These are phyloP conservation scores for Scedosporium minutisporum DNA, from an alignment of 2,329 filamentous ascomycete species.

Conservation along the genomic window DNA sequence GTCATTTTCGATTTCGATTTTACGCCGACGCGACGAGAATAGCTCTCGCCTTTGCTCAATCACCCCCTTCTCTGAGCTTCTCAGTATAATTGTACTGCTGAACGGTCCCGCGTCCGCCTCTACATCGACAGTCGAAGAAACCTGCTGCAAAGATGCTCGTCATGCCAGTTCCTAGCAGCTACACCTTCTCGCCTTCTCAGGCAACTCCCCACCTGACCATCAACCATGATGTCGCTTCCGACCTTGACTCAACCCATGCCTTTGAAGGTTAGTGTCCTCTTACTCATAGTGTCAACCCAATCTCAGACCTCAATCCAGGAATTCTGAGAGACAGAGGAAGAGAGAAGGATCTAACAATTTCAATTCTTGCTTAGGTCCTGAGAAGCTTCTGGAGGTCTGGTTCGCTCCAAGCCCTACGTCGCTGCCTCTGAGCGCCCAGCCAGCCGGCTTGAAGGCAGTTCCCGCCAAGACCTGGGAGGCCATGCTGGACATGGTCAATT, in stretches of 20 bases:
- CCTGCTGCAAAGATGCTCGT: slow-evolving; percentile 55
- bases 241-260: slow-evolving; percentile 89
- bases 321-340: not conserved
- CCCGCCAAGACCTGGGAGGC: slow-evolving; percentile 79
- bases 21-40: not conserved
- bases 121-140: slow-evolving; percentile 10
- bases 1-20: not conserved
- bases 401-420: slow-evolving; percentile 72
- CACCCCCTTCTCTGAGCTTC: not conserved
- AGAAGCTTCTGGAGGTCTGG: slow-evolving; percentile 98
- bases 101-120: slow-evolving; percentile 10
- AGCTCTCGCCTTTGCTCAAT: not conserved
- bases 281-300: too few relatives aligned
- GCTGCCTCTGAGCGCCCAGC: slow-evolving; percentile 60
- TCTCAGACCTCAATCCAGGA: not conserved
- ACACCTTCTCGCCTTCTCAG: slow-evolving; percentile 71
- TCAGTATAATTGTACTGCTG: slow-evolving; percentile 6
- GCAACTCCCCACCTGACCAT: slow-evolving; percentile 88
- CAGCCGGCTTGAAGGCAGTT: slow-evolving; percentile 78
- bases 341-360: not conserved
- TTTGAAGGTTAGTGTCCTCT: slow-evolving; percentile 63
- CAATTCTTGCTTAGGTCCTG: slow-evolving; percentile 52
- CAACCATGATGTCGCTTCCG: slow-evolving; percentile 87
- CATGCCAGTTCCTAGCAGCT: slow-evolving; percentile 68
- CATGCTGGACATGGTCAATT: slow-evolving; percentile 97